These are phyloP conservation scores for Euphorbia schlechtendalii DNA, from an alignment of 441 rosid genomes.

Conservation along the genomic window DNA sequence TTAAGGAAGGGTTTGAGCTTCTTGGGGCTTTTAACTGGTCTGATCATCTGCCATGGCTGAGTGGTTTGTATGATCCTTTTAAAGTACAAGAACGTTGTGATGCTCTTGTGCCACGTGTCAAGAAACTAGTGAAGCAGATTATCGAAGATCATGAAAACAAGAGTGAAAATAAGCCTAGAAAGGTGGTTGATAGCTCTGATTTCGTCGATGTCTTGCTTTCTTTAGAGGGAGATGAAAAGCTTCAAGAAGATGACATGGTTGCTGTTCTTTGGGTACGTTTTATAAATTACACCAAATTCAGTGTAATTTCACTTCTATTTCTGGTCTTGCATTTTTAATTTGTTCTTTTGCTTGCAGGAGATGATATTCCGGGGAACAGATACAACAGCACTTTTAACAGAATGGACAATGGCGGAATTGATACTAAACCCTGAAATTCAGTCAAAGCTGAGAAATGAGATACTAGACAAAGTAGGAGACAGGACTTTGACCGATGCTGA, in stretches of 20 bases:
- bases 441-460: constrained; percentile 42
- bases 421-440: constrained; percentile 61
- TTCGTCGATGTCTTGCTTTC: constrained; percentile 75
- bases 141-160: constrained; percentile 48
- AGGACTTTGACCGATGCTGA: constrained; percentile 13
- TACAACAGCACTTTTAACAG: constrained; percentile 63
- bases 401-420: constrained; percentile 78
- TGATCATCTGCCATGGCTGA: constrained; percentile 59
- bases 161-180: no score
- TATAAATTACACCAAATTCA: no score
- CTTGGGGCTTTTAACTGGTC: constrained; percentile 75
- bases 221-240: constrained; percentile 62
- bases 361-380: constrained; percentile 86
- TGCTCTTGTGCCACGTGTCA: constrained; percentile 61
- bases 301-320: no score
- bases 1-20: constrained; percentile 69
- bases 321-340: no score
- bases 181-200: constrained; percentile 31
- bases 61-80: constrained; percentile 45
- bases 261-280: constrained; percentile 69
- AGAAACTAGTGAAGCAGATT: constrained; percentile 36
- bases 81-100: constrained; percentile 49
- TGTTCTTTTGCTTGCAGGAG: no score
- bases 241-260: constrained; percentile 63
- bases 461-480: constrained; percentile 16